A percentile compares a stretch with the other conserved stretches of the same genome.
Evolutionary conservation across 106 monocot genomes (phyloP).

Genomic region (Platanthera guangdongensis): DNA sequence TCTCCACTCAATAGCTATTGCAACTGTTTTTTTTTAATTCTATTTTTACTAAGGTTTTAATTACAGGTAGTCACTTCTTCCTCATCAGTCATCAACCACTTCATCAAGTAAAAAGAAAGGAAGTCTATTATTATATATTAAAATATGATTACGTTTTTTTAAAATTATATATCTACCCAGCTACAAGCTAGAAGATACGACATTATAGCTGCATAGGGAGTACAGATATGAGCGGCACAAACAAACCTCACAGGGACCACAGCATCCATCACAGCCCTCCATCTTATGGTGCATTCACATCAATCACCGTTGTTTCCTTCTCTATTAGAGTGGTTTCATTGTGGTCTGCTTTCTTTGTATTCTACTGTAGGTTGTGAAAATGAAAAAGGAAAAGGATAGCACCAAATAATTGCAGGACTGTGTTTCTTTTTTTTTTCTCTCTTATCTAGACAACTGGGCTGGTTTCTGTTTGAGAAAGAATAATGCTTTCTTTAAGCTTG

Average conservation of each 20-base stretch:
- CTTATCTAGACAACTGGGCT: no score
- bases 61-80: no score
- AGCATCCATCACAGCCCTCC: constrained; percentile 1
- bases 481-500: no score
- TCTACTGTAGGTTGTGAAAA: background rate
- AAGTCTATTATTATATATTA: background rate
- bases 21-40: background rate
- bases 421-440: background rate
- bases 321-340: background rate
- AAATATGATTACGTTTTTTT: background rate
- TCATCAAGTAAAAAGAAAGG: background rate
- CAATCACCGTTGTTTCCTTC: background rate
- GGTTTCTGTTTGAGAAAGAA: no score
- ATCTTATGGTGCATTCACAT: background rate
- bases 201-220: background rate
- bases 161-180: background rate
- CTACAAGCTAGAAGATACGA: background rate
- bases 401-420: background rate
- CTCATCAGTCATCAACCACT: no score
- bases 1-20: background rate
- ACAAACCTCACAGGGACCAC: background rate
- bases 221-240: background rate
- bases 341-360: background rate
- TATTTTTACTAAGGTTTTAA: no score
- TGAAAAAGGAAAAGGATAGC: background rate